Evolutionary conservation across 306 rosid genomes (phyloP).

Genomic region (Trifolium fragiferum): DNA sequence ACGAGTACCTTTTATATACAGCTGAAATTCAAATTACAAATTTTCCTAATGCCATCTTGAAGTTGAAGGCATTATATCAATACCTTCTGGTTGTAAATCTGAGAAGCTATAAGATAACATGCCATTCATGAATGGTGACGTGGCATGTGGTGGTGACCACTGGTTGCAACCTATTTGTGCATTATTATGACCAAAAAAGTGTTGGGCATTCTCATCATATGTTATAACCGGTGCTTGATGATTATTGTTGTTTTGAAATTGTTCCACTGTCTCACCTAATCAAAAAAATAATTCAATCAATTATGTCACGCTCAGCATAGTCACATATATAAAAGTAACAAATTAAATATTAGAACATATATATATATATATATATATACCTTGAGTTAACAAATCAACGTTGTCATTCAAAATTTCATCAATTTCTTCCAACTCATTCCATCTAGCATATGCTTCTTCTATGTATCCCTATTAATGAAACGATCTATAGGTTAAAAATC

Average conservation of each 20-base stretch:
- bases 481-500: conserved; percentile 27
- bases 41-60: conserved; percentile 39
- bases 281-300: conserved; percentile 16
- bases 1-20: conserved; percentile 1
- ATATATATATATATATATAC: too few species aligned
- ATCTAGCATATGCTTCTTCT: conserved; percentile 58
- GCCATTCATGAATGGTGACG: conserved; percentile 10
- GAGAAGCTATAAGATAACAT: conserved; percentile 45
- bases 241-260: conserved; percentile 30
- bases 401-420: conserved; percentile 53
- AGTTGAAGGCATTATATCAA: conserved; percentile 49
- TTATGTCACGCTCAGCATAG: not conserved
- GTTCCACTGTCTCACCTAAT: conserved; percentile 55
- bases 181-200: conserved; percentile 37
- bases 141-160: conserved; percentile 45
- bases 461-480: conserved; percentile 49
- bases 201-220: conserved; percentile 42
- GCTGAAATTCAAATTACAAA: conserved; percentile 6
- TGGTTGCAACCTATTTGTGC: conserved; percentile 42
- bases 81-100: conserved; percentile 52
- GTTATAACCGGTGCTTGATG: conserved; percentile 36
- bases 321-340: not conserved
- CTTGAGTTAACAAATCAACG: conserved; percentile 62
- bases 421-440: conserved; percentile 58
- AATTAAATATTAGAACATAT: too few species aligned